A percentile compares a stretch with the other conserved stretches of the same genome.
phyloP scores from a whole-genome alignment of 495 filamentous ascomycete species.

The Penicillium lividum region DNA sequence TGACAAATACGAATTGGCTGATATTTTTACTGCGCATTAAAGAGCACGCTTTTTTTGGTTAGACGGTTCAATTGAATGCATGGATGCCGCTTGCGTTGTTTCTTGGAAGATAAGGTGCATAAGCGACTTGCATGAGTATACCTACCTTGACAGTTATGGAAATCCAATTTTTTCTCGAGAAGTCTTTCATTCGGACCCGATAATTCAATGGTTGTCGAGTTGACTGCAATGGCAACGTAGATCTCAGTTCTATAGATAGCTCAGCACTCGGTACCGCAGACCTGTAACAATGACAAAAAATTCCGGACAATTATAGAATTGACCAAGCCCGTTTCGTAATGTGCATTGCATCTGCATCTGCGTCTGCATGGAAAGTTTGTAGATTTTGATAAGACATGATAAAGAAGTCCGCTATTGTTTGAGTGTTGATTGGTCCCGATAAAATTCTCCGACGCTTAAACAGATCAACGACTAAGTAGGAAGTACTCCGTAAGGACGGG shows the following conservation, averaged over 20 bases:
- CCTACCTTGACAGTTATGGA: no score
- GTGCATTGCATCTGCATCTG: constrained; percentile 8
- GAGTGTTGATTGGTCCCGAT: neutral
- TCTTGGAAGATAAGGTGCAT: no score
- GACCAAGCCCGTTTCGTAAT: constrained; percentile 2
- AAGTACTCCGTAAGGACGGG: neutral
- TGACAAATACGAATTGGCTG: no score
- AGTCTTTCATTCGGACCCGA: neutral
- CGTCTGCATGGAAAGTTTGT: constrained; percentile 10
- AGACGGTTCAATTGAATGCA: no score
- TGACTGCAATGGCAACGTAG: neutral
- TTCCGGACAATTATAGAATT: constrained; percentile 2
- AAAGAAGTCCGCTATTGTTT: no score
- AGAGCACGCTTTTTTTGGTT: no score
- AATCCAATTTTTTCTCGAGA: no score
- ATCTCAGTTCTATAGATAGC: constrained; percentile 13
- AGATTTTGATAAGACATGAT: constrained; percentile 2
- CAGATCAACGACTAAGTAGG: neutral
- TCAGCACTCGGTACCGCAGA: neutral
- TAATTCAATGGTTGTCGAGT: neutral
- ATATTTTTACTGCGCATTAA: no score
- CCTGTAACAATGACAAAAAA: constrained; percentile 5
- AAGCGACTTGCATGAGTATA: no score
- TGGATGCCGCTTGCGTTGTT: no score
- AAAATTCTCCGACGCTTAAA: neutral